Base-by-base conservation (phyloP, 208 protist species). In the Leishmania guyanensis region DNA sequence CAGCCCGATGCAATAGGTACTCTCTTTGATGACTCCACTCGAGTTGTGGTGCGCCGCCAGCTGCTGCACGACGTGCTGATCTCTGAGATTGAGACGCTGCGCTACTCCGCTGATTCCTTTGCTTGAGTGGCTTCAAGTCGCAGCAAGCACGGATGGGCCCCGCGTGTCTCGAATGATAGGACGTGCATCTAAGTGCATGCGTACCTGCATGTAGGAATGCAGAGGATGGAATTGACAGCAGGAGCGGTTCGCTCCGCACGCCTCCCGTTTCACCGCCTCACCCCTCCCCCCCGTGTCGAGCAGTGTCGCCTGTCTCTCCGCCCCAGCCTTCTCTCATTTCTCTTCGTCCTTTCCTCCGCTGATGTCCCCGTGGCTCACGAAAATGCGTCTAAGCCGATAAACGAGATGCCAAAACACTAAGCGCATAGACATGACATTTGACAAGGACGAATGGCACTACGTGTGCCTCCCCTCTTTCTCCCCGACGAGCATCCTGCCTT, bases 71-170 rank as follows among this genome's bases (percentile, higher is more conserved):
- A 79, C 26, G 81, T 85, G 0, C 75, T 95, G 54, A 64, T 80
- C 43, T 91, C 91, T 6, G 91, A 95, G 79, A 64, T 94, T 60
- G 82, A 86, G 33, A 86, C 80, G 46, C 54, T 86, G 58, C 66
- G 56, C 74, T 84, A 83, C 70, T 91, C 83, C 75, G 75, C 78
- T 26, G 56, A 78, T 39, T 16, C 60, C 26, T 71, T 84, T 64
- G 33, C n/a, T 9, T 54, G 72, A 60, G 5, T 26, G 75, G 26
- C 26, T 43, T 29, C 20, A 58, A 62, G 72, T 29, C 9, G 39
- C 12, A 46, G n/a, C 22, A 74, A 73, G 33, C 51, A 56, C 39
- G 26, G 70, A 50, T 20, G 60, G 36, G 9, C 26, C 10, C 2
- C 3, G 46, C 16, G 69, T 5, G 69, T 0, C 10, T 29, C 26